Conservation (phyloP, 1,139 yeast species). For the Maudiozyma humilis region DNA sequence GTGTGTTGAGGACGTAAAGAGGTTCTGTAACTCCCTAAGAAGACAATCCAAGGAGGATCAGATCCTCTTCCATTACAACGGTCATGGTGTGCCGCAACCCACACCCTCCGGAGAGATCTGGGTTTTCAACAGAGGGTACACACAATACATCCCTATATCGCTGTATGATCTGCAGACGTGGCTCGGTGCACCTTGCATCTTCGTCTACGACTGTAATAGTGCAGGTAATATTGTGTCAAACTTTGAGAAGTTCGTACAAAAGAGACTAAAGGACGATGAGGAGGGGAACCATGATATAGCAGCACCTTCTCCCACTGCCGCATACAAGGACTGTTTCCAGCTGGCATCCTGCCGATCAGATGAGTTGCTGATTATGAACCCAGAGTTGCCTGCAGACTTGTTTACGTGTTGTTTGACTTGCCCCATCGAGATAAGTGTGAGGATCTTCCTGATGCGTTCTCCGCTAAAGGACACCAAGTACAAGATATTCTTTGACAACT, state of each 20-base stretch:
- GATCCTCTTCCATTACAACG: conserved; percentile 87
- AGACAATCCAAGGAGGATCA: conserved; percentile 89
- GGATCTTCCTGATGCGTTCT: conserved; percentile 84
- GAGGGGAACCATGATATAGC: conserved; percentile 60
- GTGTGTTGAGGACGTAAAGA: conserved; percentile 87
- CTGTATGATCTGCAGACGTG: conserved; percentile 89
- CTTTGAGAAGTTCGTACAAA: conserved; percentile 83
- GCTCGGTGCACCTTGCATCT: conserved; percentile 96
- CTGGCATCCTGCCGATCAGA: conserved; percentile 86
- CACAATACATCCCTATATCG: conserved; percentile 94
- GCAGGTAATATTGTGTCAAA: conserved; percentile 92
- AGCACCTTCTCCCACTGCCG: conserved; percentile 49
- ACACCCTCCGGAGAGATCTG: conserved; percentile 97
- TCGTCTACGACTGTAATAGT: conserved; percentile 88
- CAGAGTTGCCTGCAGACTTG: conserved; percentile 90
- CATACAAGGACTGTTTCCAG: conserved; percentile 80
- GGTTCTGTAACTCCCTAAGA: conserved; percentile 82
- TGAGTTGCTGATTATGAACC: conserved; percentile 86
- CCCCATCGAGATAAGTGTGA: conserved; percentile 88
- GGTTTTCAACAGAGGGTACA: conserved; percentile 95
- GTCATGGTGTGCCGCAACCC: conserved; percentile 98
- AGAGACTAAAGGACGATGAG: conserved; percentile 80
- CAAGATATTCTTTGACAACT: conserved; percentile 38
- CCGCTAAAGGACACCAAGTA: conserved; percentile 60
- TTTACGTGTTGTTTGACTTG: conserved; percentile 93